Base-by-base conservation (phyloP, 345 rosid species). In the Pistacia integerrima region DNA sequence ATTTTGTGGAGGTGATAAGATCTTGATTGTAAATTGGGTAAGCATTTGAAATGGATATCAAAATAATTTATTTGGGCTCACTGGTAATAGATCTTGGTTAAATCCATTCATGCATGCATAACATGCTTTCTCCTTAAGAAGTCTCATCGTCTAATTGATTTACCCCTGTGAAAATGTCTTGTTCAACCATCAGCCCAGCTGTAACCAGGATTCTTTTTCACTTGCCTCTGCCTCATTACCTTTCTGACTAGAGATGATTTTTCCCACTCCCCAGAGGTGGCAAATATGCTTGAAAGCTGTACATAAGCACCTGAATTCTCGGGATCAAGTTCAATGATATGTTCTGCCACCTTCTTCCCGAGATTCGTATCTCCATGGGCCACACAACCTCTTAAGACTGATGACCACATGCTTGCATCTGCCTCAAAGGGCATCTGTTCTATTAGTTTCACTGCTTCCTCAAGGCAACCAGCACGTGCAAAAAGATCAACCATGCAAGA, bases 401-500 rank as follows among this genome's bases (percentile, higher is more conserved):
- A 88, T 68, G 85, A 87, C 98, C 91, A 91, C 81, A 91, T 83
- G 80, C 91, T 82, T 36, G 87, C 82, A 88, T 94, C 97, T 63
- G 88, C 89, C 61, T 78, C 64, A 13, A 80, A 90, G 72, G 93
- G 88, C 91, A 92, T 91, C 46, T 83, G 69, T 75, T 83, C 86
- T 22, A 91, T 72, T 58, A 94, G 86, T 67, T 75, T 36, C 12
- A 92, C 17, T 30, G 97, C 94, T 78, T 94, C 93, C 76, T 82
- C 77, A 61, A 94, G 69, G 81, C 77, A 85, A 76, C 97, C 98
- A 74, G 87, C 94, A 61, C 97, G 94, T 59, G 94, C 85, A 74
- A 85, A 89, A 64, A 94, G 97, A 83, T 94, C 97, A 55, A 89
- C 82, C 88, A 91, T 83, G 88, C 97, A 92, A 70, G 94, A 90